Evolutionary conservation across 257 asterid genomes (phyloP).

Genomic region (Nicotiana otophora): DNA sequence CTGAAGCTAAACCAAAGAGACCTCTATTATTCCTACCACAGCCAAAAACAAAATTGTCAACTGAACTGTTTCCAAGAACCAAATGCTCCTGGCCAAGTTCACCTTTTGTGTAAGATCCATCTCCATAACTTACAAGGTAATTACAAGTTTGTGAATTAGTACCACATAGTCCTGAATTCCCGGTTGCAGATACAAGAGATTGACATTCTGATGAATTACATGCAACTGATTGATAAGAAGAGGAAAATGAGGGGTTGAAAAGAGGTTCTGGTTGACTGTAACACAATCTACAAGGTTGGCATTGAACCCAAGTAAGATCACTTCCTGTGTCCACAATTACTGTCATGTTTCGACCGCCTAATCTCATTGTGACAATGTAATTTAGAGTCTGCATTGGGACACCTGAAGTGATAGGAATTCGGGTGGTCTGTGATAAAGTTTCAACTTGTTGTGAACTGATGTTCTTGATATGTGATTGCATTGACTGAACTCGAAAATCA

Average conservation of each 20-base stretch:
- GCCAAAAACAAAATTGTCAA: conserved; percentile 60
- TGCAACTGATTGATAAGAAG: conserved; percentile 47
- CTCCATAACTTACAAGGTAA: conserved; percentile 71
- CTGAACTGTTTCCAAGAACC: conserved; percentile 35
- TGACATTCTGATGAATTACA: conserved; percentile 61
- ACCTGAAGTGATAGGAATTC: conserved; percentile 57
- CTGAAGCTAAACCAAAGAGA: conserved; percentile 73
- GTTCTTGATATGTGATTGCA: conserved; percentile 49
- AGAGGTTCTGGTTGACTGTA: conserved; percentile 77
- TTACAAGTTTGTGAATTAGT: conserved; percentile 31
- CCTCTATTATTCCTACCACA: conserved; percentile 77
- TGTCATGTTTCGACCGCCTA: conserved; percentile 59
- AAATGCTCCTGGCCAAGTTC: conserved; percentile 54
- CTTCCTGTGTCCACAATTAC: conserved; percentile 85
- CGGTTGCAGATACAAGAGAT: conserved; percentile 50
- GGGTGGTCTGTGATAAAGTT: conserved; percentile 35
- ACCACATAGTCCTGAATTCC: conserved; percentile 51
- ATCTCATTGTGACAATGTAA: conserved; percentile 53
- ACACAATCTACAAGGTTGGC: conserved; percentile 74
- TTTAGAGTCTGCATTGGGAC: conserved; percentile 65
- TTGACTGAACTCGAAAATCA: conserved; percentile 42
- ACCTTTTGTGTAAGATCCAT: conserved; percentile 77
- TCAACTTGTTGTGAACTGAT: conserved; percentile 23
- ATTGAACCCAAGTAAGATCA: conserved; percentile 88
- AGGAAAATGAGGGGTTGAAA: conserved; percentile 52